These are phyloP conservation scores for Xylariaceae sp. DNA, from an alignment of 2,329 filamentous ascomycete genomes.

Conservation along the genomic window DNA sequence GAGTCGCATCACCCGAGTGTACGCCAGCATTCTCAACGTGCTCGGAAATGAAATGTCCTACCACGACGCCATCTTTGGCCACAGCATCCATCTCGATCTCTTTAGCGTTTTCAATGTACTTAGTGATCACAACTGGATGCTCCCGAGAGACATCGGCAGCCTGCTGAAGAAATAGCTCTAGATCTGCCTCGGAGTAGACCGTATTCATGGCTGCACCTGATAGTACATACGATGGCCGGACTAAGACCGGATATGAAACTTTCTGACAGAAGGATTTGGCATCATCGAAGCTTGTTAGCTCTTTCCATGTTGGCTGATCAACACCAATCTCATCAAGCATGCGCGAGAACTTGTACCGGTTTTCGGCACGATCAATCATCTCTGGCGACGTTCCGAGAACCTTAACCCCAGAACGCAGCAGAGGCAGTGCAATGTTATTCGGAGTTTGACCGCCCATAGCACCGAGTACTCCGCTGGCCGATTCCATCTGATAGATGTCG, in stretches of 20 bases:
- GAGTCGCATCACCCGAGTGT: slow-evolving; percentile 94
- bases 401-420: slow-evolving; percentile 88
- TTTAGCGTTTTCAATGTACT: slow-evolving; percentile 99
- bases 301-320: slow-evolving; percentile 98
- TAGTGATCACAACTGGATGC: slow-evolving; percentile 97
- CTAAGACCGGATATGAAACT: slow-evolving; percentile 91
- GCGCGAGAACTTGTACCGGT: slow-evolving; percentile 97
- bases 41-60: slow-evolving; percentile 97
- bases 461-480: slow-evolving; percentile 82
- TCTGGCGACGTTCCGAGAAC: slow-evolving; percentile 95
- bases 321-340: slow-evolving; percentile 95
- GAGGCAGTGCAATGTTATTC: slow-evolving; percentile 93
- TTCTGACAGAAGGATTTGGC: slow-evolving; percentile 85
- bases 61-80: slow-evolving; percentile 83
- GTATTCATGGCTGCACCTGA: slow-evolving; percentile 99
- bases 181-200: slow-evolving; percentile 92
- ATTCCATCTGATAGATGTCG: slow-evolving; percentile 91
- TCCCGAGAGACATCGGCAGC: slow-evolving; percentile 92
- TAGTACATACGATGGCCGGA: slow-evolving; percentile 94
- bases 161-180: slow-evolving; percentile 87
- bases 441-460: slow-evolving; percentile 98
- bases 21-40: slow-evolving; percentile 99
- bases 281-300: slow-evolving; percentile 92
- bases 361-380: slow-evolving; percentile 98
- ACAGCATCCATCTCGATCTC: slow-evolving; percentile 99